phyloP scores from a whole-genome alignment of 495 filamentous ascomycete genomes.

The Aspergillus nidulans region DNA sequence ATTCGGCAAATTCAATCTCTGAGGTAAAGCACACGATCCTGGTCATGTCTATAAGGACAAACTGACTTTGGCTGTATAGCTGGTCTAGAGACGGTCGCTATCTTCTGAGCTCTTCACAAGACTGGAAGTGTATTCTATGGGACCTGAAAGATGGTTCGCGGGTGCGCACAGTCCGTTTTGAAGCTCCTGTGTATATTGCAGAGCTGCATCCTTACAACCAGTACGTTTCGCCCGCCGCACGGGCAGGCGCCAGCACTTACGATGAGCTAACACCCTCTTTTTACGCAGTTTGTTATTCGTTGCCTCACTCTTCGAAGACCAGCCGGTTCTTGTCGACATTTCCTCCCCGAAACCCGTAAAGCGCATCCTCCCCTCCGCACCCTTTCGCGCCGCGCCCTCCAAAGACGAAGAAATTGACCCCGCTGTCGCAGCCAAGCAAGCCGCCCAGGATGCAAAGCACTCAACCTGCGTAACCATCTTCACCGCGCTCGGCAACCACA shows the following conservation, averaged over 20 bases:
- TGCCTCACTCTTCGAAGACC: slow-evolving; percentile 87
- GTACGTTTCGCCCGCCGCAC: slow-evolving; percentile 45
- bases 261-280: slow-evolving; percentile 5
- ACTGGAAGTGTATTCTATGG: slow-evolving; percentile 95
- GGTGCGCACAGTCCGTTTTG: slow-evolving; percentile 72
- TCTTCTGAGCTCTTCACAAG: slow-evolving; percentile 88
- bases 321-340: slow-evolving; percentile 81
- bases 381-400: slow-evolving; percentile 56
- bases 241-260: neutral
- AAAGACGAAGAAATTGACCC: slow-evolving; percentile 59
- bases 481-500: slow-evolving; percentile 75
- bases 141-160: slow-evolving; percentile 73
- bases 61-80: slow-evolving; percentile 37
- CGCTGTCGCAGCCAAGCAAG: slow-evolving; percentile 71
- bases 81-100: slow-evolving; percentile 92
- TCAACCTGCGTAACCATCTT: slow-evolving; percentile 89
- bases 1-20: slow-evolving; percentile 84
- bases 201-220: slow-evolving; percentile 90
- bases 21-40: slow-evolving; percentile 33
- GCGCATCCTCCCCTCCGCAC: slow-evolving; percentile 73
- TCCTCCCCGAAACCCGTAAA: slow-evolving; percentile 61
- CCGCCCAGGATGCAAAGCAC: slow-evolving; percentile 86
- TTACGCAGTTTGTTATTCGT: slow-evolving; percentile 66
- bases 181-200: slow-evolving; percentile 89
- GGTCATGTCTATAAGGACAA: neutral